These are phyloP conservation scores for Backusella psychrophila DNA, from an alignment of 192 early-diverging fungal species.

Conservation along the genomic window DNA sequence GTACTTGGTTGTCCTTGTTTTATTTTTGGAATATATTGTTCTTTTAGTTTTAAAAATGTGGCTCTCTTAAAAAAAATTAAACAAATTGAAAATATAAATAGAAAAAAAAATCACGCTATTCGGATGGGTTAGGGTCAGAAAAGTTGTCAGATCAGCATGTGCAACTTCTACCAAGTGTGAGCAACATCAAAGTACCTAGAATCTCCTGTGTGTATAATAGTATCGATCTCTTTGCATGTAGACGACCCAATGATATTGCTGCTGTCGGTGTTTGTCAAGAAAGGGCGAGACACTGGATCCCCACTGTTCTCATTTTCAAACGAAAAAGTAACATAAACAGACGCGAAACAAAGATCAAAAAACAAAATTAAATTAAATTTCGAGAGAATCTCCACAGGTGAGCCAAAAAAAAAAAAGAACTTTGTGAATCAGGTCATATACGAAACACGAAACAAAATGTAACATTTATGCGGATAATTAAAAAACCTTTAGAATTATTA, in stretches of 20 bases:
- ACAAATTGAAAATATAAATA: background rate
- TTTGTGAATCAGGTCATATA: background rate
- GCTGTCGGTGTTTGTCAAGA: background rate
- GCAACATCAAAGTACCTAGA: background rate
- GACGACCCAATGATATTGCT: background rate
- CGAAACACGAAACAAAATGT: background rate
- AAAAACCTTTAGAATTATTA: background rate
- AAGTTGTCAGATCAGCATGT: background rate
- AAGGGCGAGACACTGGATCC: background rate
- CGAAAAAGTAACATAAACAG: background rate
- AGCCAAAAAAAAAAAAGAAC: background rate
- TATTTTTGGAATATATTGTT: background rate
- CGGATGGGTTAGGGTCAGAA: background rate
- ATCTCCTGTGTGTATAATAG: background rate
- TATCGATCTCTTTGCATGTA: background rate
- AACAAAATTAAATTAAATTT: background rate
- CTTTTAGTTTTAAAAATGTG: background rate
- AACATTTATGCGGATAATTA: background rate
- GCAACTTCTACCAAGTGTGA: background rate
- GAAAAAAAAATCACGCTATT: slow-evolving; percentile 1
- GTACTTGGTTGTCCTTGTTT: background rate
- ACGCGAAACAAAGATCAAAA: background rate
- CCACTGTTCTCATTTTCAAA: too few relatives aligned
- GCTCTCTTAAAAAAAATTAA: background rate
- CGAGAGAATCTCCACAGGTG: background rate